Conservation (phyloP, 1,284 basidiomycete genomes). For the Trametes sp. region DNA sequence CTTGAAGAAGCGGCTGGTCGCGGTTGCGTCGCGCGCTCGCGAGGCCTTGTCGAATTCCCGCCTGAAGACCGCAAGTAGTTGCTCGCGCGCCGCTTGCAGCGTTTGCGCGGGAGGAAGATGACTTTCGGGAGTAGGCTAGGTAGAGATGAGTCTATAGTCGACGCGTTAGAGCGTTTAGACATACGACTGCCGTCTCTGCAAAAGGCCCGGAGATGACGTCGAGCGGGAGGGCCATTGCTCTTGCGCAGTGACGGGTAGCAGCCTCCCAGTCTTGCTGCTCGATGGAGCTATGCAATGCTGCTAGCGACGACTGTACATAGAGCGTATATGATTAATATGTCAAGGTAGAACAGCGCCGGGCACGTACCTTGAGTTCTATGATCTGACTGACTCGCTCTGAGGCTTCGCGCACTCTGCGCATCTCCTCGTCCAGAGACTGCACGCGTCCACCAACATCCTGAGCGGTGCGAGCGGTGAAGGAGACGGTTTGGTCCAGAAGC, state of each 20-base stretch:
- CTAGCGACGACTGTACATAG: constrained; percentile 68
- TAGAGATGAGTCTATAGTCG: constrained; percentile 14
- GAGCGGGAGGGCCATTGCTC: constrained; percentile 85
- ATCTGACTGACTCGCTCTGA: constrained; percentile 87
- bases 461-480: constrained; percentile 81
- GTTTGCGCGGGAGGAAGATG: constrained; percentile 89
- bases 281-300: constrained; percentile 79
- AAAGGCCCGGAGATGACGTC: constrained; percentile 87
- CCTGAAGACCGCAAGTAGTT: constrained; percentile 82
- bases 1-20: constrained; percentile 95
- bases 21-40: constrained; percentile 80
- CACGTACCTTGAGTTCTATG: constrained; percentile 85
- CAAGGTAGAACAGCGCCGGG: constrained; percentile 4
- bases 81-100: constrained; percentile 76
- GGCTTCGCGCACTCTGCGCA: constrained; percentile 85
- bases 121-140: constrained; percentile 87
- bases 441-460: constrained; percentile 92
- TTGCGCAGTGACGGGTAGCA: constrained; percentile 88
- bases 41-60: constrained; percentile 84
- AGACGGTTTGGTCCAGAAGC: constrained; percentile 64
- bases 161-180: constrained; percentile 32
- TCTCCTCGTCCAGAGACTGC: constrained; percentile 88
- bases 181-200: constrained; percentile 87
- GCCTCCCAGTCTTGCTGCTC: constrained; percentile 94
- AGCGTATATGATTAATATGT: constrained; percentile 8